Evolutionary conservation across 2,329 filamentous ascomycete species (phyloP), one percentile per base, ranked within the genome.

Genomic region (Beauveria sp.): DNA sequence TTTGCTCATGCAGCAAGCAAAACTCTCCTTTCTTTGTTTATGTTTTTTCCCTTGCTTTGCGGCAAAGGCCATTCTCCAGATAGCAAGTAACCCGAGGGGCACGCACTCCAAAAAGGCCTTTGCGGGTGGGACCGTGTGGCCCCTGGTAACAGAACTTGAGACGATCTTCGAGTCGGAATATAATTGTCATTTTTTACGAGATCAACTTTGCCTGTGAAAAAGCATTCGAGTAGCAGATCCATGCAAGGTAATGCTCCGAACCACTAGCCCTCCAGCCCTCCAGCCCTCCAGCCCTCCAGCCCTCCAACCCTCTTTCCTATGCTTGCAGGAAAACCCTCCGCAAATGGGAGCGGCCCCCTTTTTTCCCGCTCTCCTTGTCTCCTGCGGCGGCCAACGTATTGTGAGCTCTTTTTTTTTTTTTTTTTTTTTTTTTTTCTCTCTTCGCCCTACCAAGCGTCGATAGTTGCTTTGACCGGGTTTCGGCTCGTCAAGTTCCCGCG

Each of bases 161-260:
- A 70, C 69, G 65, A 68, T 70, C 66, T 67, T 65, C 68, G 63
- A 67, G 64, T 65, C 67, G 63, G 64, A 61, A 61, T 62, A 52
- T 45, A 51, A 59, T 52, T 59, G 57, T 59, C 57, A 59, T 46
- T 34, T 34, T 34, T 34, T 30, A 63, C 62, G 62, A 63, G 72
- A 72, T 72, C 66, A 66, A 65, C 63, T 63, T 65, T 65, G 30
- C 30, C 8, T 34, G 30, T 74, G 73, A 75, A 75, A 73, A 75
- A 79, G 77, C 76, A 77, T 77, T 77, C 75, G 73, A 72, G 71
- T 72, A 75, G 74, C 67, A 76, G 72, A 75, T 78, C 72, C 78
- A 66, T 67, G 65, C 65, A 66, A 65, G 60, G 46, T 55, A 60
- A 61, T 40, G 53, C 62, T 61, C 55, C 61, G 51, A 47, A 52